Base-by-base conservation (phyloP, 805 yeast genomes). In the Starmerella khaoyaiensis region DNA sequence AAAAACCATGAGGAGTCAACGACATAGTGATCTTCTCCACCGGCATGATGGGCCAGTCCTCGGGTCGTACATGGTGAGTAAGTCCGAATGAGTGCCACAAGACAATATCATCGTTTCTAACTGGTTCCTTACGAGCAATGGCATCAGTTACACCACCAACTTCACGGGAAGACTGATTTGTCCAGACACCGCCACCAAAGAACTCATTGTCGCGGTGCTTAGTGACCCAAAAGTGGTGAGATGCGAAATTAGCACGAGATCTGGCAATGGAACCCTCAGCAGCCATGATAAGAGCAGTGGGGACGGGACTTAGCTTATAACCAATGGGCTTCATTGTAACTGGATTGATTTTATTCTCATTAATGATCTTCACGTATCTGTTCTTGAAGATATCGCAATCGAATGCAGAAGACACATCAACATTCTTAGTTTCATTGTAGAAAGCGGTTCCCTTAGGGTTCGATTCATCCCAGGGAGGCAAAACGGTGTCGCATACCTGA, bases 41-140 rank as follows among this genome's bases (percentile, higher is more conserved):
- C 18, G 90, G 84, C 93, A 79, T 79, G 34, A 79, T 84, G 33
- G 90, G 90, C 76, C 78, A 79, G 60, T 79, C 87, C 63, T 79
- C 93, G 26, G 76, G 72, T 50, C 80, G 70, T 10, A 42, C 46
- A 51, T 78, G 70, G 56, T 79, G 93, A 3, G 87, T 79, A 63
- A 79, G 71, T 19, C 81, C 84, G 56, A 79, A 57, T 32, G 87
- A 79, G 47, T 80, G 78, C 86, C 86, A 79, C 34, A 79, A 75
- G 42, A 79, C 83, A 38, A 73, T 56, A 49, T 79, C 86, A 14
- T 74, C 73, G 59, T 79, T 69, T 20, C 53, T 76, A 49, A 75
- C 69, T 27, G 75, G 75, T 78, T 84, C 80, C 23, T 44, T 37
- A 23, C 55, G 52, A 14, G 42, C 42, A 5, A 51, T 42, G 21